Evolutionary conservation across 2,329 filamentous ascomycete species (phyloP).

Genomic region (Colletotrichum sp.): DNA sequence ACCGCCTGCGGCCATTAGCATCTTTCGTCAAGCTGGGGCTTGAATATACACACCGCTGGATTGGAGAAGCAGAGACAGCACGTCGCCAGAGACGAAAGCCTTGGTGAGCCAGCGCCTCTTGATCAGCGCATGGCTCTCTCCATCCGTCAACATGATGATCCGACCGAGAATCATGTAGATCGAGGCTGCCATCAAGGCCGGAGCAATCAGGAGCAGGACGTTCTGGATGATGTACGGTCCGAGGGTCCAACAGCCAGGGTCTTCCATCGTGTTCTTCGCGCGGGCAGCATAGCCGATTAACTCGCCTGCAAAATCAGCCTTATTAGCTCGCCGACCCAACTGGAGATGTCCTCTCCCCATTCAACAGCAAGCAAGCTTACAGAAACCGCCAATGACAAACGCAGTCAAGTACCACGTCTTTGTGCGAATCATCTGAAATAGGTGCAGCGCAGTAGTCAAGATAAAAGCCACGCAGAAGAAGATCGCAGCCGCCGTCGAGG

Average conservation of each 20-base stretch:
- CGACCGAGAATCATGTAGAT: conserved; percentile 54
- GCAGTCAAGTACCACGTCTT: conserved; percentile 21
- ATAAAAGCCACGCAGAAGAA: conserved; percentile 13
- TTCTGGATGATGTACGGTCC: conserved; percentile 45
- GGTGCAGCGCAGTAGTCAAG: conserved; percentile 4
- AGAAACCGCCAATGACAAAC: conserved; percentile 15
- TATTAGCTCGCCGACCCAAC: background rate
- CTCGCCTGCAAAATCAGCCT: background rate
- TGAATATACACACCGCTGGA: conserved; percentile 25
- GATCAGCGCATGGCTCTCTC: conserved; percentile 45
- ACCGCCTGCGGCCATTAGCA: background rate
- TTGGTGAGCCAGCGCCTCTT: conserved; percentile 50
- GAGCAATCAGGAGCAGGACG: conserved; percentile 41
- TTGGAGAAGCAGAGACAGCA: conserved; percentile 47
- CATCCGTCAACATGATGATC: conserved; percentile 42
- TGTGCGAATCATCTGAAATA: conserved; percentile 4
- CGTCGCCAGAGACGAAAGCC: conserved; percentile 55
- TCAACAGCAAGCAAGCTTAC: background rate
- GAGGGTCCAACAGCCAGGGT: conserved; percentile 43
- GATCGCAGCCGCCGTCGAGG: conserved; percentile 10
- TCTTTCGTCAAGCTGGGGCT: too few species aligned
- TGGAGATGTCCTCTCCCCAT: background rate
- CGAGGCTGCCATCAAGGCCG: conserved; percentile 48
- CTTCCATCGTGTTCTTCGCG: conserved; percentile 1
- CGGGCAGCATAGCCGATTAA: conserved; percentile 11